phyloP scores from a whole-genome alignment of 108 stramenopile genomes.

The Schizochytrium sp. region DNA sequence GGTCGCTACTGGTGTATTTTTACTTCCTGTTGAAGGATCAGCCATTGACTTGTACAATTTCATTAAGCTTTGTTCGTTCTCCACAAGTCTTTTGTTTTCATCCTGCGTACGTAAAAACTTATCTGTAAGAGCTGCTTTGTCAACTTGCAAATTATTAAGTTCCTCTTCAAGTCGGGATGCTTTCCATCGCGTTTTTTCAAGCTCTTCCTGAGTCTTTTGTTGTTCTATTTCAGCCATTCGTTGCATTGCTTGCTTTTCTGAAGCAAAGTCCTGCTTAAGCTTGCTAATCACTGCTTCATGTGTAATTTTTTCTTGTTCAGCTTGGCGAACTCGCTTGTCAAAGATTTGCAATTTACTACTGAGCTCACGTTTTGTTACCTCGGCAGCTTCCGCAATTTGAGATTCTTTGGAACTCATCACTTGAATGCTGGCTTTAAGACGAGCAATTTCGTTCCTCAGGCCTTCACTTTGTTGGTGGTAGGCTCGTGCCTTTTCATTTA shows the following conservation, averaged over 20 bases:
- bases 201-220: conserved; percentile 6
- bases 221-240: neutral
- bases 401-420: neutral
- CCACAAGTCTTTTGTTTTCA: neutral
- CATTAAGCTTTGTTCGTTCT: neutral
- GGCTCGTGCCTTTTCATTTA: conserved; percentile 4
- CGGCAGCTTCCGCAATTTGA: neutral
- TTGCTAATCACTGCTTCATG: neutral
- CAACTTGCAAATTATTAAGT: neutral
- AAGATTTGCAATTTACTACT: neutral
- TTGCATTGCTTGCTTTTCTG: neutral
- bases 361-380: neutral
- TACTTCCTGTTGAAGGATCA: neutral
- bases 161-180: conserved; percentile 7
- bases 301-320: neutral
- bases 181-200: neutral
- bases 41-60: conserved; percentile 37
- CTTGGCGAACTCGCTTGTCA: neutral
- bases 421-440: neutral
- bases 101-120: neutral
- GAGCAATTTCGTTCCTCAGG: neutral
- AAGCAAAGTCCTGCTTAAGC: neutral
- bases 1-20: neutral
- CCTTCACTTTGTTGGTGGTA: conserved; percentile 25
- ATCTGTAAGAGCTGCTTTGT: neutral